These are phyloP conservation scores for Eucalyptus microcorys DNA, from an alignment of 345 rosid genomes.

Conservation along the genomic window DNA sequence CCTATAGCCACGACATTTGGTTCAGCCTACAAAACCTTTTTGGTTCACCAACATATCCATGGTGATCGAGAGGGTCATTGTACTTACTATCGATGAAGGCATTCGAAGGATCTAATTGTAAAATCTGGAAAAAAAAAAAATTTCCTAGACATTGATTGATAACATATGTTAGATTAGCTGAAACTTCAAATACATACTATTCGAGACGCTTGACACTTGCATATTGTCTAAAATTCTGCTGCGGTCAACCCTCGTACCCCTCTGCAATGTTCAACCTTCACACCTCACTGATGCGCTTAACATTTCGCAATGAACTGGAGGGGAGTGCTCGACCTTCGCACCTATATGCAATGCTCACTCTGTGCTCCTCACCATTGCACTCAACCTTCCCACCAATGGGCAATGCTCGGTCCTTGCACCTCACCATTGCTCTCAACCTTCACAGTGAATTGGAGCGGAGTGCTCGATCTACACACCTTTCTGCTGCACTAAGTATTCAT, in stretches of 20 bases:
- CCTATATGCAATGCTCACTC: background rate
- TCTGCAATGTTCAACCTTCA: background rate
- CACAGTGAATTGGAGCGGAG: background rate
- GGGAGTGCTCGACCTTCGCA: background rate
- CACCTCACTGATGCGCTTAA: background rate
- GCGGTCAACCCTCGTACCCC: background rate
- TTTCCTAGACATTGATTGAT: background rate
- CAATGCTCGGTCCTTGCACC: background rate
- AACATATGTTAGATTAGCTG: background rate
- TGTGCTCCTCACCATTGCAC: background rate
- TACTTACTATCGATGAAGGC: background rate
- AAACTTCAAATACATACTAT: background rate
- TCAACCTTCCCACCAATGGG: background rate
- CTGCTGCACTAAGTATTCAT: background rate
- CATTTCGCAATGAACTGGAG: background rate
- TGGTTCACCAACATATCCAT: background rate
- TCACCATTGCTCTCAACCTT: accelerated
- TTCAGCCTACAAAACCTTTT: background rate
- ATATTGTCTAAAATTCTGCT: background rate
- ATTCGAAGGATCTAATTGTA: background rate
- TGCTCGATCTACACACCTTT: background rate
- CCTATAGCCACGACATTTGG: background rate
- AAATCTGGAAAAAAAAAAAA: background rate
- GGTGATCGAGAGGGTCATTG: background rate
- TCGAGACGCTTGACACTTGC: background rate